Conservation (phyloP, 495 filamentous ascomycete genomes). For the Parathielavia hyrcaniae region DNA sequence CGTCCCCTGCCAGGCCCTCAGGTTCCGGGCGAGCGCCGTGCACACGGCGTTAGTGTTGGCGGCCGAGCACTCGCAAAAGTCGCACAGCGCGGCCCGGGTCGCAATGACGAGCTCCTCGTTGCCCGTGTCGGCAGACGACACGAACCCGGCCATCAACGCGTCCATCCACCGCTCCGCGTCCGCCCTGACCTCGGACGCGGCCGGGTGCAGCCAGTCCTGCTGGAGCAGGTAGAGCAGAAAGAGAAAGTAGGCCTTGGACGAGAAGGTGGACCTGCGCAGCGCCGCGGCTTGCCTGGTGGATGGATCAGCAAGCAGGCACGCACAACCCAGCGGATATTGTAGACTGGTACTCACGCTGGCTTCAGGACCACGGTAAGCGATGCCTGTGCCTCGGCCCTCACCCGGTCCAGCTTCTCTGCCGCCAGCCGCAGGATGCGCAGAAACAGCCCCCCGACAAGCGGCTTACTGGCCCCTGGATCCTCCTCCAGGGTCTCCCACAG, state of each 20-base stretch:
- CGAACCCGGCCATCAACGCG: constrained; percentile 62
- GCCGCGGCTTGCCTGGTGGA: constrained; percentile 22
- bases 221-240: constrained; percentile 43
- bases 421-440: constrained; percentile 59
- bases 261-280: constrained; percentile 37
- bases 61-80: constrained; percentile 37
- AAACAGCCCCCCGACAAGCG: constrained; percentile 31
- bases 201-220: constrained; percentile 26
- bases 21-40: constrained; percentile 32
- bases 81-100: constrained; percentile 62
- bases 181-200: constrained; percentile 16
- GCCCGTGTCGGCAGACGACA: constrained; percentile 76
- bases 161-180: constrained; percentile 34
- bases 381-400: constrained; percentile 61
- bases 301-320: constrained; percentile 17
- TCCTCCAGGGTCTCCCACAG: constrained; percentile 34
- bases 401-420: constrained; percentile 82
- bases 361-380: constrained; percentile 36
- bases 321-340: neutral
- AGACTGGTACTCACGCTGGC: constrained; percentile 28
- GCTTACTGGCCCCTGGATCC: constrained; percentile 1
- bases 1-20: constrained; percentile 39
- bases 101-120: constrained; percentile 74
- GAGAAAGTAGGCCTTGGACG: constrained; percentile 47
- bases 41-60: constrained; percentile 31